phyloP scores from a whole-genome alignment of 331 rosid species.

The Quercus phellos region DNA sequence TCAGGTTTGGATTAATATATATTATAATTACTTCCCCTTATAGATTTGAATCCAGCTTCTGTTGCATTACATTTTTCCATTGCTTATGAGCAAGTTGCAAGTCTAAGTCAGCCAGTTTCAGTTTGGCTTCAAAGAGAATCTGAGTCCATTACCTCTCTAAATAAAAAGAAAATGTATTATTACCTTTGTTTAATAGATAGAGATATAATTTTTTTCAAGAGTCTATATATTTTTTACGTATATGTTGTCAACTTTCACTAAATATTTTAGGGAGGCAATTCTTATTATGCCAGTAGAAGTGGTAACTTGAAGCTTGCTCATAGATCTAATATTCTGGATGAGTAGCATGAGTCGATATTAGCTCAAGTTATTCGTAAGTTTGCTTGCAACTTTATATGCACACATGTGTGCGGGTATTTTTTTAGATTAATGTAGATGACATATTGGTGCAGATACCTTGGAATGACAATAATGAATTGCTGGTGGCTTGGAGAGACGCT shows the following conservation, averaged over 20 bases:
- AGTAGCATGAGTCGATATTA: not conserved
- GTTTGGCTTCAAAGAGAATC: not conserved
- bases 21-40: not conserved
- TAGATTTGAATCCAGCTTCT: not conserved
- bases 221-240: no score
- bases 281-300: not conserved
- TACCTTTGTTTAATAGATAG: not conserved
- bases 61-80: not conserved
- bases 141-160: not conserved
- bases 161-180: not conserved
- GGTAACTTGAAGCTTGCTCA: not conserved
- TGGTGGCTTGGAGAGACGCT: slow-evolving; percentile 81
- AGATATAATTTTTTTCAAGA: no score
- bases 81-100: not conserved
- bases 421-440: not conserved
- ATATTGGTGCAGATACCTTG: slow-evolving; percentile 64
- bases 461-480: slow-evolving; percentile 64
- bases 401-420: not conserved
- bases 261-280: not conserved
- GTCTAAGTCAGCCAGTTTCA: not conserved
- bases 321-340: not conserved
- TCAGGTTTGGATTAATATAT: not conserved
- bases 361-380: not conserved
- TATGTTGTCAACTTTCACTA: no score
- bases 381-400: not conserved